Conservation (phyloP, 179 eudicot species). For the Carnegiea gigantea region DNA sequence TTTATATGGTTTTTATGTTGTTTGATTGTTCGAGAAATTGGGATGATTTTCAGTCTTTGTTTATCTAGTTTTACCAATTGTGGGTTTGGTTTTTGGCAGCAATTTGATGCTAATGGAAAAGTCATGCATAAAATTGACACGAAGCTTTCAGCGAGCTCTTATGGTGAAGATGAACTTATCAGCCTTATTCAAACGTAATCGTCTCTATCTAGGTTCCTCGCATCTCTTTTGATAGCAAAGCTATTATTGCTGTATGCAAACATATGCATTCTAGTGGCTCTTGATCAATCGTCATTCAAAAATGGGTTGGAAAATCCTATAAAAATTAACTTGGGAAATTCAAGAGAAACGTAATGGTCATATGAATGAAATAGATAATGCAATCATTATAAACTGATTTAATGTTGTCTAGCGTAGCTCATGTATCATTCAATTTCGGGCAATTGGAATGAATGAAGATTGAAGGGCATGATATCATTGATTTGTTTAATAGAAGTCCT, state of each 20-base stretch:
- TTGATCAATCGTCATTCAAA: too few species aligned
- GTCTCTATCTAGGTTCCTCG: constrained; percentile 7
- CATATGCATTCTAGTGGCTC: too few species aligned
- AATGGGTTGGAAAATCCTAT: background rate
- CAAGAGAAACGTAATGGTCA: too few species aligned
- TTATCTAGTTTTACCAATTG: background rate
- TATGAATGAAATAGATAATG: background rate
- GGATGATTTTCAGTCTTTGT: background rate
- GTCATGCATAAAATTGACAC: constrained; percentile 66
- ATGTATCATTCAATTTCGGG: background rate
- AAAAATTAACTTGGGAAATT: background rate
- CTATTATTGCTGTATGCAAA: too few species aligned
- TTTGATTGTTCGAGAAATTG: background rate
- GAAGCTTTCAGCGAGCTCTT: constrained; percentile 69
- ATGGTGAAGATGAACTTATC: constrained; percentile 84
- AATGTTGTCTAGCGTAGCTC: background rate
- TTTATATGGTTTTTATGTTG: background rate
- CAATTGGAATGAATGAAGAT: background rate
- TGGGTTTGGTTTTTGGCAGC: constrained; percentile 47
- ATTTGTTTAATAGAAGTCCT: background rate
- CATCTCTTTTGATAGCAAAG: too few species aligned
- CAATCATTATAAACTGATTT: background rate
- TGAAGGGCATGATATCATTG: background rate
- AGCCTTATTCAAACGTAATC: constrained; percentile 93
- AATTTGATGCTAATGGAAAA: constrained; percentile 76